Conservation (phyloP, 228 moss, liverwort and hornwort genomes). For the Sphagnum fallax region DNA sequence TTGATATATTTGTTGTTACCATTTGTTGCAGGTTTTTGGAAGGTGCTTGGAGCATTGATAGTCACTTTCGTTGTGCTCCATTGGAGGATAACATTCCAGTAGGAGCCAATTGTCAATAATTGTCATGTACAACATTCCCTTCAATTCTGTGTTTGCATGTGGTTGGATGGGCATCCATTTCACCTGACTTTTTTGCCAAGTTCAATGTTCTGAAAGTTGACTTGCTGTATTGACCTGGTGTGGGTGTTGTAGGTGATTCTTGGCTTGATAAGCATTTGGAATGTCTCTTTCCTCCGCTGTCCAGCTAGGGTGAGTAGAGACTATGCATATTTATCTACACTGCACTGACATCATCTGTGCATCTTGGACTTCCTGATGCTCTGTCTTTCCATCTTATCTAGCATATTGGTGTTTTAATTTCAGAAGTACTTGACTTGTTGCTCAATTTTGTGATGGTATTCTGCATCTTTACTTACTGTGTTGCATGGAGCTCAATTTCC, state of each 20-base stretch:
- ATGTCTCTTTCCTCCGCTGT: constrained; percentile 74
- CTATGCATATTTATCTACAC: too few relatives aligned
- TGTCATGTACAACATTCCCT: too few relatives aligned
- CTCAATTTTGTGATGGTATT: too few relatives aligned
- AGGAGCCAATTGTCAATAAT: neutral
- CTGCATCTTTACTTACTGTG: too few relatives aligned
- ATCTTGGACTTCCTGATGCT: too few relatives aligned
- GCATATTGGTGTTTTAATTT: too few relatives aligned
- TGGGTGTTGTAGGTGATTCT: constrained; percentile 49
- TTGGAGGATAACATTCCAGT: constrained; percentile 67
- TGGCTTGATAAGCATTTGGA: constrained; percentile 84
- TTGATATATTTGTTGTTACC: neutral
- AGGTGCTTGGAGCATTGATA: constrained; percentile 90
- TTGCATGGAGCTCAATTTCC: constrained; percentile 1
- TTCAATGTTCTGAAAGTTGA: neutral
- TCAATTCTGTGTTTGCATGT: too few relatives aligned
- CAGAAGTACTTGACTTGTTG: too few relatives aligned
- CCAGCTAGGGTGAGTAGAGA: constrained; percentile 47
- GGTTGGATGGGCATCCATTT: too few relatives aligned
- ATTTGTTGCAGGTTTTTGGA: constrained; percentile 43
- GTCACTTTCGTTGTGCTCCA: constrained; percentile 73
- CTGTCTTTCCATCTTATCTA: too few relatives aligned
- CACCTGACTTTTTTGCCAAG: neutral
- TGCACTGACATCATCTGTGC: too few relatives aligned
- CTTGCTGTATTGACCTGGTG: neutral